Base-by-base conservation (phyloP, 1,284 basidiomycete species). In the Cutaneotrichosporon cutaneum region DNA sequence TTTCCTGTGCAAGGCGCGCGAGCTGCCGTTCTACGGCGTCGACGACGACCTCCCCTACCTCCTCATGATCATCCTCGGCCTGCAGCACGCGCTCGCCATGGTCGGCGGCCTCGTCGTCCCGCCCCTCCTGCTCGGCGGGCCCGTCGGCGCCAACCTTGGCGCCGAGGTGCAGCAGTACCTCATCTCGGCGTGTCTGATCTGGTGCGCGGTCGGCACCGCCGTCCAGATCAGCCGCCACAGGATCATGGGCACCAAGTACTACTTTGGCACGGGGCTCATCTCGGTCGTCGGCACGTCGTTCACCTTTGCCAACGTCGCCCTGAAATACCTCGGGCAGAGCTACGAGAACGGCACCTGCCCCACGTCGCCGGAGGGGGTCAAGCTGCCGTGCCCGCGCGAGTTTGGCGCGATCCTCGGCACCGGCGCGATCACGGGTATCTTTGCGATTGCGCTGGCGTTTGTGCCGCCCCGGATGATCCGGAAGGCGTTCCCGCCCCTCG, bases 51-150 rank as follows among this genome's bases (percentile, higher is more conserved):
- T 73, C 4, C 72, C 72, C 9, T 70, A 71, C 61, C 53, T 73
- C 4, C 63, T 73, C 21, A 56, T 72, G 18, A 54, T 73, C 64
- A 70, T 73, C 33, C 65, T 73, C 51, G 72, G 72, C 36, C 60
- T 72, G 9, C 72, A 73, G 56, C 72, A 73, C 48, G 63, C 70
- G 2, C 61, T 73, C 21, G 72, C 72, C 16, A 73, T 73, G 72
- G 67, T 70, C 27, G 72, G 70, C 27, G 70, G 72, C 36, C 61
- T 73, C 24, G 68, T 72, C 26, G 68, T 68, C 13, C 72, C 72
- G 0, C 72, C 72, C 14, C 64, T 73, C 8, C 66, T 73, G 4
- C 64, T 73, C 35, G 68, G 63, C 11, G 71, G 71, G 24, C 58
- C 59, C 1, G 63, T 70, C 7, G 71, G 71, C 22, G 70, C 70